phyloP scores from a whole-genome alignment of 176 grass and related monocot species.

The Oropetium thomaeum region DNA sequence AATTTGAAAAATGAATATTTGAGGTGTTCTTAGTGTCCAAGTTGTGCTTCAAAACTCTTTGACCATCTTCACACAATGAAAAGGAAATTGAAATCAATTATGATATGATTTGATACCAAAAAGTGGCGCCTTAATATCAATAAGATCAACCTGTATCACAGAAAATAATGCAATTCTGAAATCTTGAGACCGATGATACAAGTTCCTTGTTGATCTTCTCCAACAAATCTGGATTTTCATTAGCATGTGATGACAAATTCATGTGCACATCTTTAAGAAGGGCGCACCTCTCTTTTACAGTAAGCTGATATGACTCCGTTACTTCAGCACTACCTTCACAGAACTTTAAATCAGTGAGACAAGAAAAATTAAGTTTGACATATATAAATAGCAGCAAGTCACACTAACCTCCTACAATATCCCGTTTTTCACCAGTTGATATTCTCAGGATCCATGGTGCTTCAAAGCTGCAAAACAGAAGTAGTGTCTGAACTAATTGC shows the following conservation, averaged over 20 bases:
- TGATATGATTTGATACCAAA: conserved; percentile 2
- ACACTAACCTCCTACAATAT: conserved; percentile 54
- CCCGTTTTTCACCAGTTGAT: conserved; percentile 54
- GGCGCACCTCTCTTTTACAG: conserved; percentile 49
- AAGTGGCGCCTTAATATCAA: neutral
- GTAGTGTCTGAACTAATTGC: conserved; percentile 26
- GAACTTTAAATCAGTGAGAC: conserved; percentile 37
- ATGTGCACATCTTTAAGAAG: conserved; percentile 53
- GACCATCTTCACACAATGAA: conserved; percentile 55
- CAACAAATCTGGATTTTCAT: conserved; percentile 28
- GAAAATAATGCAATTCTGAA: conserved; percentile 57
- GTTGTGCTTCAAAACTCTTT: conserved; percentile 66
- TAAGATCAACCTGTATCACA: conserved; percentile 67
- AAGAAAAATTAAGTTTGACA: neutral
- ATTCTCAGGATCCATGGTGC: conserved; percentile 60
- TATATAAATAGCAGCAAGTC: conserved; percentile 17
- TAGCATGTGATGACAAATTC: conserved; percentile 34
- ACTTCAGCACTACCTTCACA: conserved; percentile 58
- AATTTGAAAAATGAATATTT: conserved; percentile 65
- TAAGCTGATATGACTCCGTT: conserved; percentile 54
- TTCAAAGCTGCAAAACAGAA: conserved; percentile 56
- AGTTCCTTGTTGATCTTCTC: conserved; percentile 42
- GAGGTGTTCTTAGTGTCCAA: conserved; percentile 49
- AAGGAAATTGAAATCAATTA: neutral
- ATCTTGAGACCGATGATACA: conserved; percentile 73